Percentiles rank a stretch among this genome's conserved stretches.
Evolutionary conservation across 2,329 filamentous ascomycete species (phyloP).

Genomic region (Fusarium torreyae): DNA sequence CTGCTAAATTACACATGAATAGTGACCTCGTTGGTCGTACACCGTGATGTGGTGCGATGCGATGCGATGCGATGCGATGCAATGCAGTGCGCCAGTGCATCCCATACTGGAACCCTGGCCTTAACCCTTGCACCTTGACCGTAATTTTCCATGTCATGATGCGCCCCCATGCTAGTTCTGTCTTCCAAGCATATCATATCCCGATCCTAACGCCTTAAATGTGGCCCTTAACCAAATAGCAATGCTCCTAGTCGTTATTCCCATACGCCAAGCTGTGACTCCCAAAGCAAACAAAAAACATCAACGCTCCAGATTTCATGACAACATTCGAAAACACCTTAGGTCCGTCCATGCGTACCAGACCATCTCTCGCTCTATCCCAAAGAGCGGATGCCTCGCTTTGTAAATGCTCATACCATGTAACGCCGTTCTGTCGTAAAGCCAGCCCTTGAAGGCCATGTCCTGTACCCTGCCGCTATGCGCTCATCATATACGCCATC

Average conservation of each 20-base stretch:
- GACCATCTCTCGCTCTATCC: constrained; percentile 11
- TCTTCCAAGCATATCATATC: constrained; percentile 39
- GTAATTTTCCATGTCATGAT: constrained; percentile 4
- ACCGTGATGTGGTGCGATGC: constrained; percentile 17
- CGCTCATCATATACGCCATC: constrained; percentile 15
- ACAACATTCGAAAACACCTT: constrained; percentile 28
- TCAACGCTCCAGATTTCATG: constrained; percentile 4
- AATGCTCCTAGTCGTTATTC: constrained; percentile 22
- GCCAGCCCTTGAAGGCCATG: constrained; percentile 7
- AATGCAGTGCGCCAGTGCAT: background rate
- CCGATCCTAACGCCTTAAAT: constrained; percentile 20
- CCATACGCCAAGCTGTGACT: constrained; percentile 30
- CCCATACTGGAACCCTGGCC: constrained; percentile 12
- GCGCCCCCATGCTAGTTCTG: constrained; percentile 40
- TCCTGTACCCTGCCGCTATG: constrained; percentile 21
- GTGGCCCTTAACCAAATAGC: constrained; percentile 8
- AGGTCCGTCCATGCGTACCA: constrained; percentile 15
- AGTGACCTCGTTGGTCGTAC: constrained; percentile 17
- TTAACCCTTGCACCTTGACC: constrained; percentile 6
- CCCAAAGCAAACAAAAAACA: constrained; percentile 11
- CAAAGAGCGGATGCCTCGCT: constrained; percentile 40
- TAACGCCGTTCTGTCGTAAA: constrained; percentile 41
- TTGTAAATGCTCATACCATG: constrained; percentile 41
- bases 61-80: constrained; percentile 3
- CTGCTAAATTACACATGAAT: constrained; percentile 33